A percentile compares a stretch with the other conserved stretches of the same genome.
phyloP scores from a whole-genome alignment of 2,329 filamentous ascomycete genomes.

The Fonsecaea multimorphosa region DNA sequence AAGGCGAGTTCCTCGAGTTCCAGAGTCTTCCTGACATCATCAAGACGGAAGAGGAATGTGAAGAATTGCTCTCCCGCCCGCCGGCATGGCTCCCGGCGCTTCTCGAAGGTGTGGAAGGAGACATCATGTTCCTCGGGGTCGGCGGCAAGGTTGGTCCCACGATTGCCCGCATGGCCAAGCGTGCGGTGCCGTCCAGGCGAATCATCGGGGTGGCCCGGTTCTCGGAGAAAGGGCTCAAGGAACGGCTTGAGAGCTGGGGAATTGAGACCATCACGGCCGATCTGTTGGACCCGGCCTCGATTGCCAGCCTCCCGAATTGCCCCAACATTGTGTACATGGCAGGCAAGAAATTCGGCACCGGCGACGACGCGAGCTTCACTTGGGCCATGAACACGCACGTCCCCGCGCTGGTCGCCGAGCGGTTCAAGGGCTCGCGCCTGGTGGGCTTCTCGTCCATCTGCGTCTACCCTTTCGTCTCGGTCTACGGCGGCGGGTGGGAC shows the following conservation, averaged over 20 bases:
- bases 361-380: slow-evolving; percentile 8
- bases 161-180: slow-evolving; percentile 12
- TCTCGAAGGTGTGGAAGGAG: slow-evolving; percentile 3
- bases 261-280: slow-evolving; percentile 6
- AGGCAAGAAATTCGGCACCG: slow-evolving; percentile 7
- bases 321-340: slow-evolving; percentile 13
- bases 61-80: slow-evolving; percentile 4
- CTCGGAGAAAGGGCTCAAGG: slow-evolving; percentile 1
- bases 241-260: slow-evolving; percentile 16
- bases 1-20: slow-evolving; percentile 2
- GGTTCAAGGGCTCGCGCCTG: slow-evolving; percentile 14
- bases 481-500: slow-evolving; percentile 9
- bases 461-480: slow-evolving; percentile 3
- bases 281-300: not conserved
- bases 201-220: slow-evolving; percentile 8
- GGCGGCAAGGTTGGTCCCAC: slow-evolving; percentile 10
- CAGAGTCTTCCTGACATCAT: slow-evolving; percentile 12
- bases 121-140: slow-evolving; percentile 9
- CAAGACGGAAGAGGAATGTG: not conserved
- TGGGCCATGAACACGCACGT: slow-evolving; percentile 16
- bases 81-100: slow-evolving; percentile 4
- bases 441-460: slow-evolving; percentile 9
- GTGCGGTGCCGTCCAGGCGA: slow-evolving; percentile 2
- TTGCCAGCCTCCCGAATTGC: not conserved
- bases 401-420: slow-evolving; percentile 3